Conservation (phyloP, 768 basidiomycete genomes). For the Trametes meyenii region DNA sequence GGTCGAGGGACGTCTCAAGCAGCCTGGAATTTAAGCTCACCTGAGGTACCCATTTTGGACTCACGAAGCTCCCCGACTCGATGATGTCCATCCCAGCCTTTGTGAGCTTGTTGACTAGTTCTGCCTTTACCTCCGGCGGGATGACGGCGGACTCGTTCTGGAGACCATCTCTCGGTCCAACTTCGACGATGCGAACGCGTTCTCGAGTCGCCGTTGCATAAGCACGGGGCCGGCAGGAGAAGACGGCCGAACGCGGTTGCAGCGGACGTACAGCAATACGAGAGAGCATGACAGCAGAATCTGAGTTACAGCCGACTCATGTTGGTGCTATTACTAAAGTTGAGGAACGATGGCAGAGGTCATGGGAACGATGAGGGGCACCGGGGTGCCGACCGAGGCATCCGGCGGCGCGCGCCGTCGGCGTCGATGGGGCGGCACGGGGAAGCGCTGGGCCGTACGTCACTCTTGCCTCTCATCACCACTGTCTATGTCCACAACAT, state of each 20-base stretch:
- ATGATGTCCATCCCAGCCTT: slow-evolving; percentile 68
- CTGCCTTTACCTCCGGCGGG: slow-evolving; percentile 72
- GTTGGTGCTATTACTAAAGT: neutral
- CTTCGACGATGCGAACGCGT: slow-evolving; percentile 70
- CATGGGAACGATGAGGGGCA: slow-evolving; percentile 12
- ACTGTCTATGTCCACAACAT: slow-evolving; percentile 8
- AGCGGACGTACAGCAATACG: neutral
- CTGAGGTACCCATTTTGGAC: slow-evolving; percentile 93
- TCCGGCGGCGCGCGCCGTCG: neutral
- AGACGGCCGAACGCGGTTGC: neutral
- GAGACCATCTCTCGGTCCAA: slow-evolving; percentile 88
- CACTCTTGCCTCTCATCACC: neutral
- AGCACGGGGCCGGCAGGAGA: neutral
- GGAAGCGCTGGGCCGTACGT: neutral
- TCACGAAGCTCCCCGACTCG: slow-evolving; percentile 89
- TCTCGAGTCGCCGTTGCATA: slow-evolving; percentile 13
- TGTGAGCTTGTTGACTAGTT: slow-evolving; percentile 76
- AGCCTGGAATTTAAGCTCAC: slow-evolving; percentile 39
- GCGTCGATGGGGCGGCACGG: neutral
- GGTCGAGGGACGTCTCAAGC: neutral
- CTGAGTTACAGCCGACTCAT: neutral
- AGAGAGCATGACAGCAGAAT: slow-evolving; percentile 3
- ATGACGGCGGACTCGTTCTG: slow-evolving; percentile 85
- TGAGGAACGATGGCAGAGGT: slow-evolving; percentile 1
- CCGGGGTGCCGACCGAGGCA: neutral